Evolutionary conservation across 208 protist genomes (phyloP), one percentile per base, ranked within the genome.

Genomic region (Leishmania amazonensis): DNA sequence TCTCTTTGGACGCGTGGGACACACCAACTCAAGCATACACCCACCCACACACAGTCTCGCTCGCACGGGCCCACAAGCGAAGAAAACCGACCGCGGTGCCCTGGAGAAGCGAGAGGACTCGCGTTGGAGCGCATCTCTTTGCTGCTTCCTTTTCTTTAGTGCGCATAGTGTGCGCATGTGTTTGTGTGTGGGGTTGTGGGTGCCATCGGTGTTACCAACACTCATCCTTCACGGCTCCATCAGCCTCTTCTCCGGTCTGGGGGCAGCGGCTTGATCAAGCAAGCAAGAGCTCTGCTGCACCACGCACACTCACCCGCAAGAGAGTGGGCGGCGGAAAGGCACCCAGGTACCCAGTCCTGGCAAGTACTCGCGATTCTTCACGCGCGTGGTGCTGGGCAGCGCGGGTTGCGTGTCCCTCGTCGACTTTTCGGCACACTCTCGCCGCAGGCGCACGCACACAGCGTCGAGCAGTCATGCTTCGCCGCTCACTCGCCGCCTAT

Each of bases 391-490:
- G 45, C 40, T 31, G 47, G 5, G 28, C 24, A n/a, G 53, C 47
- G n/a, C 71, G 47, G 13, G 28, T 42, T 35, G 28, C 13, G 51
- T 60, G 49, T 28, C 31, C n/a, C 8, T 75, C 24, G 31, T 62
- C 7, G 3, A n/a, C 7, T 76, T 54, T 28, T 76, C 19, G 51
- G 51, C 31, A 17, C 45, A n/a, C 17, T 31, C 19, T 47, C 17
- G 24, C 24, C 51, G 2, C n/a, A 49, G 35, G 15, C 6, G n/a
- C 17, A 53, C 13, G 51, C 28, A 7, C 9, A 19, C 40, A 0
- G 24, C 2, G 24, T 49, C 40, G 38, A 51, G 54, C 45, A 49
- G 51, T 64, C 47, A 89, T 91, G 85, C n/a, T 89, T 57, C 86
- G 87, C 3, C 8, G 68, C 19, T 85, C 81, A 15, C 70, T 68